These are phyloP conservation scores for Eucalyptus lansdowneana DNA, from an alignment of 345 rosid genomes.

Conservation along the genomic window DNA sequence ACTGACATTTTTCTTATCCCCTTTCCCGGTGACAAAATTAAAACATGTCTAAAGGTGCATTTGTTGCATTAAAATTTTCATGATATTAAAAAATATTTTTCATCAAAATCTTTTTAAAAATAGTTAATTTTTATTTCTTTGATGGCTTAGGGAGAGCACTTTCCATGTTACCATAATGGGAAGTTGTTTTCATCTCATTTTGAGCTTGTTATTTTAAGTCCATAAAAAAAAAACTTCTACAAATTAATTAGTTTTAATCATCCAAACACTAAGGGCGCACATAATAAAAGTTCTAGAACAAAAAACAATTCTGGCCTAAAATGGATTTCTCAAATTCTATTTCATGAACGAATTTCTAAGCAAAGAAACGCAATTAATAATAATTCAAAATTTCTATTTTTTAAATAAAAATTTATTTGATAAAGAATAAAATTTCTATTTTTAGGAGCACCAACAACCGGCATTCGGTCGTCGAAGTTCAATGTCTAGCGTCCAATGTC, in stretches of 20 bases:
- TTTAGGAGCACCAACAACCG: fast-evolving
- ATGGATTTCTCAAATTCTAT: too few relatives aligned
- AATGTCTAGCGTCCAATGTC: fast-evolving
- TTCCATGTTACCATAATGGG: not conserved
- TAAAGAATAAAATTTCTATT: too few relatives aligned
- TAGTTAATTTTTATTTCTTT: too few relatives aligned
- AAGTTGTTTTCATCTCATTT: not conserved
- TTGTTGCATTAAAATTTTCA: too few relatives aligned
- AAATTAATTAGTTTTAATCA: not conserved
- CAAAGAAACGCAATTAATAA: fast-evolving
- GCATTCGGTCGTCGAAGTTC: fast-evolving
- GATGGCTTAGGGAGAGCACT: not conserved
- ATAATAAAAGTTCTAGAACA: fast-evolving
- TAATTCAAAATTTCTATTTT: fast-evolving
- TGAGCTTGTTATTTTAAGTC: not conserved
- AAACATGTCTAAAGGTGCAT: not conserved
- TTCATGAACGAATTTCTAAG: fast-evolving
- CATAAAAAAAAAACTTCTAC: not conserved
- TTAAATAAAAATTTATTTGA: too few relatives aligned
- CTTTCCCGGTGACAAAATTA: not conserved
- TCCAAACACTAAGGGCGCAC: fast-evolving
- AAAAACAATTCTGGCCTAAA: fast-evolving
- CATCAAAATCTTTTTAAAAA: too few relatives aligned
- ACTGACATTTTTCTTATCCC: not conserved
- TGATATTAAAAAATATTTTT: too few relatives aligned